Base-by-base conservation (phyloP, 352 stramenopile genomes). In the Globisporangium paroecandrum region DNA sequence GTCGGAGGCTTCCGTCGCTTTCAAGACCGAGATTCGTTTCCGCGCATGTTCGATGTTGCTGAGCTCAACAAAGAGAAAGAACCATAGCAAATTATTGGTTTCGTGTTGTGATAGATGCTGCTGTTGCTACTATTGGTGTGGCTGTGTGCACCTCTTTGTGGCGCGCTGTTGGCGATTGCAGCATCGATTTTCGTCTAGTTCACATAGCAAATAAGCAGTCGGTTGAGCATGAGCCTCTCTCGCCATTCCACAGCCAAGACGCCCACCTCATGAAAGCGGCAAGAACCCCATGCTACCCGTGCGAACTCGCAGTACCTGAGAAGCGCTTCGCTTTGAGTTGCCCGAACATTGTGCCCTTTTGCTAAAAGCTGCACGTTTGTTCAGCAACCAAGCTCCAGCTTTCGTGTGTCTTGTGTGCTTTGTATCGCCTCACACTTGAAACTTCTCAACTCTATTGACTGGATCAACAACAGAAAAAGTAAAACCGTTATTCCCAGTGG, bases 181-280 rank as follows among this genome's bases (percentile, higher is more conserved):
- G 12, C 58, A 56, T 62, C 32, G 65, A 36, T 67, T 70, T 24
- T 67, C 65, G n/a, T 55, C 65, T 70, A 29, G 20, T 20, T 18
- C 13, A 20, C 29, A 32, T 32, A 47, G 15, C 13, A 18, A 47
- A 24, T 1, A 9, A 36, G 34, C 4, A 5, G 20, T 29, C 13
- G 22, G 15, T 38, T 53, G 46, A 9, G 5, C 18, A 25, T 54
- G 12, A 20, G 13, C 13, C 13, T 47, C 38, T 20, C 13, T 47
- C 13, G 2, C 4, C 38, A 47, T 5, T 43, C 13, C 13, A 20
- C 38, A 20, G 13, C 3, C 38, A 47, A 47, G 38, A 47, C 13
- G 38, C 12, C 4, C 36, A 15, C 10, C 36, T 43, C 36, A 43
- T 43, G 36, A 43, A 43, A 43, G 36, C 10, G 1, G 29, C 36